Evolutionary conservation across 495 filamentous ascomycete genomes (phyloP).

Genomic region (Polyplosphaeria fusca): DNA sequence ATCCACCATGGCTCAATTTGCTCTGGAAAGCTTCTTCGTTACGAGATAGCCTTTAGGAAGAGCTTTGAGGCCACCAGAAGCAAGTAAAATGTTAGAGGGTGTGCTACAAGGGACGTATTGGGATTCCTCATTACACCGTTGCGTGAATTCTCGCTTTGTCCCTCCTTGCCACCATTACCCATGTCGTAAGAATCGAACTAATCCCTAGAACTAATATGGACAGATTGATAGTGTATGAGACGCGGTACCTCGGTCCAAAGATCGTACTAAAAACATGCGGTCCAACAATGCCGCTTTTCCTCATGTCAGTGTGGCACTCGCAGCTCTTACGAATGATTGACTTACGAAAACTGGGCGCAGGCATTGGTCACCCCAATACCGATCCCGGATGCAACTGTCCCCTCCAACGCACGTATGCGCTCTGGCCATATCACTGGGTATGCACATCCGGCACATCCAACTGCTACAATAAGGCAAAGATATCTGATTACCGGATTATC

Average conservation of each 20-base stretch:
- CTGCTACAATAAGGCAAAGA: conserved; percentile 44
- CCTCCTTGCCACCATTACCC: neutral
- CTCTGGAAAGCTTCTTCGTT: too few relatives aligned
- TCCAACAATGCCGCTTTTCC: neutral
- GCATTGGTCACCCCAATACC: conserved; percentile 49
- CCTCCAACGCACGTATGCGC: conserved; percentile 45
- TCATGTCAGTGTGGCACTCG: neutral
- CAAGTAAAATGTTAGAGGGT: too few relatives aligned
- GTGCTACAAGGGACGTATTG: too few relatives aligned
- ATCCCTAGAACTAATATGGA: neutral
- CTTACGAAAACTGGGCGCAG: neutral
- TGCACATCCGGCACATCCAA: conserved; percentile 43
- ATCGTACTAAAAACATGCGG: neutral
- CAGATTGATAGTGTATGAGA: neutral
- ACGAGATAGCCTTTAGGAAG: too few relatives aligned
- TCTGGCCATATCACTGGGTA: conserved; percentile 50
- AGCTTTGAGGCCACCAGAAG: too few relatives aligned
- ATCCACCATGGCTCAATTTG: too few relatives aligned
- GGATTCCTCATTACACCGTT: too few relatives aligned
- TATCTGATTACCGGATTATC: conserved; percentile 43
- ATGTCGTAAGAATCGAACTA: neutral
- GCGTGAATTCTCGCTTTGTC: too few relatives aligned
- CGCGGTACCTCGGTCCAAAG: neutral
- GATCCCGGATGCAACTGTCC: conserved; percentile 44
- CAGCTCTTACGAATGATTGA: neutral